phyloP scores from a whole-genome alignment of 1,284 basidiomycete genomes.

The Testicularia cyperi region DNA sequence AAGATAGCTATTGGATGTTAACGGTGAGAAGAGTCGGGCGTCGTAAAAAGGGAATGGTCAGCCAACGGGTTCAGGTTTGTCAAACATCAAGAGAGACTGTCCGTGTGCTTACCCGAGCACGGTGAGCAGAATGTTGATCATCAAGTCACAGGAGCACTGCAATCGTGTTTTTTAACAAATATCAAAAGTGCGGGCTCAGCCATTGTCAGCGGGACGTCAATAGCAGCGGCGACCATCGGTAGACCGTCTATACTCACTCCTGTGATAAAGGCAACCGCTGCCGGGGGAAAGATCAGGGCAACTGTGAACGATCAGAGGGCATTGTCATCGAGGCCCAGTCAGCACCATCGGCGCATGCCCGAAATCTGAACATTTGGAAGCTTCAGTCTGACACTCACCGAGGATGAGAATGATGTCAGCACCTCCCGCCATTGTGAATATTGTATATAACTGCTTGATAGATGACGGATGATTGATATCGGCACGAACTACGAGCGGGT shows the following conservation, averaged over 20 bases:
- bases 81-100: no score
- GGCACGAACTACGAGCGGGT: no score
- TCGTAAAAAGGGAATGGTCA: no score
- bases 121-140: constrained; percentile 77
- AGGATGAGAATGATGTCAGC: constrained; percentile 41
- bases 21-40: no score
- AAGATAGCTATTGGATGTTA: constrained; percentile 8
- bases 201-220: no score
- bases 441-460: background rate
- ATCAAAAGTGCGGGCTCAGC: background rate
- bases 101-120: constrained; percentile 63
- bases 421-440: constrained; percentile 16
- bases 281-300: constrained; percentile 69
- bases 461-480: no score
- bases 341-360: no score
- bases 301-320: no score
- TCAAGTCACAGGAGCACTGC: constrained; percentile 65
- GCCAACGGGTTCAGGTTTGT: no score
- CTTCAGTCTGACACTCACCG: constrained; percentile 26
- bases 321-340: no score
- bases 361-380: no score
- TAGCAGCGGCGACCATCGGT: no score
- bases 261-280: constrained; percentile 70
- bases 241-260: constrained; percentile 61
- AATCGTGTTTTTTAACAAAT: background rate